These are phyloP conservation scores for Telfairia occidentalis DNA, from an alignment of 331 rosid genomes.

Conservation along the genomic window DNA sequence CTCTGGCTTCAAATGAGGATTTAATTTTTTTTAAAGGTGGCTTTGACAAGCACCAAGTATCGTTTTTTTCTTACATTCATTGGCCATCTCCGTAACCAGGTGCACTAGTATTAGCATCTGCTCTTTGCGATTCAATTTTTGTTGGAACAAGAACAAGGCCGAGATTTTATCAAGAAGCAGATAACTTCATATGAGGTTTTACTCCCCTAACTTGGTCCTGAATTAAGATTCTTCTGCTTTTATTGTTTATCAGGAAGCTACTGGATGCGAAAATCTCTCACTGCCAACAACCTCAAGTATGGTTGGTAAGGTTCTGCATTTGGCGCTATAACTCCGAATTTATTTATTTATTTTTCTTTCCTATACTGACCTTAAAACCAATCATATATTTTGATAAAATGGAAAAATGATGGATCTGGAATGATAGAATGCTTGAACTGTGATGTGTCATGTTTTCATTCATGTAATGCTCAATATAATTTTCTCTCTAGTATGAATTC, in stretches of 20 bases:
- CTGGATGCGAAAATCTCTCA: constrained; percentile 18
- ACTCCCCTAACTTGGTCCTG: not conserved
- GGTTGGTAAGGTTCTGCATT: constrained; percentile 31
- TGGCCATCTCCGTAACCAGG: too few relatives aligned
- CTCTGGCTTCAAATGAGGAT: too few relatives aligned
- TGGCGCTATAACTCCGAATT: not conserved
- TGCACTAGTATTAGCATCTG: not conserved
- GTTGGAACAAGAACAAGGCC: not conserved
- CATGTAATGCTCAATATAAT: not conserved
- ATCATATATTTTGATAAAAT: not conserved
- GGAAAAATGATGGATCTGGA: not conserved
- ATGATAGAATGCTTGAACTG: not conserved
- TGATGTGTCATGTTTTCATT: not conserved
- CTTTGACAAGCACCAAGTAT: too few relatives aligned
- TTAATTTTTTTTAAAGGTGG: too few relatives aligned
- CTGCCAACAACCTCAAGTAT: constrained; percentile 24
- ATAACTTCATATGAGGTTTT: not conserved
- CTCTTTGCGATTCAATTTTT: not conserved
- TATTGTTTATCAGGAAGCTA: constrained; percentile 46
- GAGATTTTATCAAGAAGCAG: not conserved
- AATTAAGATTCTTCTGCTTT: constrained; percentile 18
- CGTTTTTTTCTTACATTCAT: too few relatives aligned
- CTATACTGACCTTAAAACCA: not conserved
- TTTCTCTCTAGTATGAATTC: not conserved
- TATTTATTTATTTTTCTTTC: not conserved